Evolutionary conservation across 2,329 filamentous ascomycete species (phyloP).

Genomic region (Aspergillus sojae): DNA sequence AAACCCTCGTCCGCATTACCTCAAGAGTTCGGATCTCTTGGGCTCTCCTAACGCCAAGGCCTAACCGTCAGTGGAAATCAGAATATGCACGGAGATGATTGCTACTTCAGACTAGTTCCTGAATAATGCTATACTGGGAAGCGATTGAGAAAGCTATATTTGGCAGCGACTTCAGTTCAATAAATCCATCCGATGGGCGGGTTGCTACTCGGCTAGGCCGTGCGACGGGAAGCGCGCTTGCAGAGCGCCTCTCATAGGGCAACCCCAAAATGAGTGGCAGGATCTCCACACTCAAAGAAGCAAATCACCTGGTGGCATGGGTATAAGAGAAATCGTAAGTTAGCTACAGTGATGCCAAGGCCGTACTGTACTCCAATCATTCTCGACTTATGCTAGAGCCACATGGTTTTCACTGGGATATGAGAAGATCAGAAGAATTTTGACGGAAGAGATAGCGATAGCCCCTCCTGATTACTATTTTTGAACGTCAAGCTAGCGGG

Average conservation of each 20-base stretch:
- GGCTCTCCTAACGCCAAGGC: slow-evolving; percentile 12
- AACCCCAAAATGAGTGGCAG: slow-evolving; percentile 10
- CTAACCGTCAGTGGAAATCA: background rate
- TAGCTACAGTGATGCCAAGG: slow-evolving; percentile 8
- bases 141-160: slow-evolving; percentile 17
- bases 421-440: slow-evolving; percentile 15
- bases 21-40: background rate
- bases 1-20: slow-evolving; percentile 8
- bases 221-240: slow-evolving; percentile 36
- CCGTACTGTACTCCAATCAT: slow-evolving; percentile 5
- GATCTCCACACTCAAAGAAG: slow-evolving; percentile 14
- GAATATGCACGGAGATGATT: slow-evolving; percentile 16
- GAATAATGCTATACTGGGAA: background rate
- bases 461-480: background rate
- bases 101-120: slow-evolving; percentile 18
- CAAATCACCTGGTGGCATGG: slow-evolving; percentile 19
- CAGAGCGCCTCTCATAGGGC: slow-evolving; percentile 31
- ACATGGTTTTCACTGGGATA: slow-evolving; percentile 23
- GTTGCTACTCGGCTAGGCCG: slow-evolving; percentile 11
- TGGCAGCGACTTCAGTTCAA: slow-evolving; percentile 17
- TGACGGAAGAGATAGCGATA: slow-evolving; percentile 9
- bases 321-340: background rate
- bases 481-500: background rate
- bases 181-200: slow-evolving; percentile 7
- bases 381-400: slow-evolving; percentile 13